A percentile compares a stretch with the other conserved stretches of the same genome.
Conservation (phyloP, 179 eudicot genomes). For the Patellifolia procumbens region DNA sequence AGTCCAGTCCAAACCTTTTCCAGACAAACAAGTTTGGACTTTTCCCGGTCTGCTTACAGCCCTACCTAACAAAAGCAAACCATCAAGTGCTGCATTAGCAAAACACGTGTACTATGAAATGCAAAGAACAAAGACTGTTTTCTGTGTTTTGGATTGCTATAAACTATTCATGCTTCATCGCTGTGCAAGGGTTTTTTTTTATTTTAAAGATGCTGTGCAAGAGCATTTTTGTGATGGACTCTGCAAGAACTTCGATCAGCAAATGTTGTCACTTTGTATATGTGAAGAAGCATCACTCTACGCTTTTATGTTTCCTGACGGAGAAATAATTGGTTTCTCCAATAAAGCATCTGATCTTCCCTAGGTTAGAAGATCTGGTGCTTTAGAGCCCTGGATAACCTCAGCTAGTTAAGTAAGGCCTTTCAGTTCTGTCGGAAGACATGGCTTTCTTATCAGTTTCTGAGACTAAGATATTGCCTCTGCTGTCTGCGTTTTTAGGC, state of each 20-base stretch:
- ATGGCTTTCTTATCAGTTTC: conserved; percentile 1
- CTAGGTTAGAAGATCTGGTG: not conserved
- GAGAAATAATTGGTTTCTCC: not conserved
- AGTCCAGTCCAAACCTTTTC: no score
- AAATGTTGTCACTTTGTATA: no score
- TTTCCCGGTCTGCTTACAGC: no score
- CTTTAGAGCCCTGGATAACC: not conserved
- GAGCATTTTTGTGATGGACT: no score
- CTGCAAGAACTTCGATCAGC: no score
- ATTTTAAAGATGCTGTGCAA: no score
- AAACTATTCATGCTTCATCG: not conserved
- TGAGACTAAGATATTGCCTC: not conserved
- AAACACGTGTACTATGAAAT: not conserved
- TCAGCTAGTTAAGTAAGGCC: not conserved
- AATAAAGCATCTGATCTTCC: not conserved
- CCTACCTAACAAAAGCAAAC: not conserved
- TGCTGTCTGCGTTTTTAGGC: not conserved
- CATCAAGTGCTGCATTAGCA: not conserved
- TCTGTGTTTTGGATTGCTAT: not conserved
- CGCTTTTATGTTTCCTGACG: not conserved
- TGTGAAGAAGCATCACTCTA: no score
- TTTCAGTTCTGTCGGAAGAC: not conserved
- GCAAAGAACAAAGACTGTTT: not conserved
- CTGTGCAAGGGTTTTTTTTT: no score
- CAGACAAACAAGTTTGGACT: no score